These are phyloP conservation scores for Corymbia maculata DNA, from an alignment of 345 rosid species.

Conservation along the genomic window DNA sequence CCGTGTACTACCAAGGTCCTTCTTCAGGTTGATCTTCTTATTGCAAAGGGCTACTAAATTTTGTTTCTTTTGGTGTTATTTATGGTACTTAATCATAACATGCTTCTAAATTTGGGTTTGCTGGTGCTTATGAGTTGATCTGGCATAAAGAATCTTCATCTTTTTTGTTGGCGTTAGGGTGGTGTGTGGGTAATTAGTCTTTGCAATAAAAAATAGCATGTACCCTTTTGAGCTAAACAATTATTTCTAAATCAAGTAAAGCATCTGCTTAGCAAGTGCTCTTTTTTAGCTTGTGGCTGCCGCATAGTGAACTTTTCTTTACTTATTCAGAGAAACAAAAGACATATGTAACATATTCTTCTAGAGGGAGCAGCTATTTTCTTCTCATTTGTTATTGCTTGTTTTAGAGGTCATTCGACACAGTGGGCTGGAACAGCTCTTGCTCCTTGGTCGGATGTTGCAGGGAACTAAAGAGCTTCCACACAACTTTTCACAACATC, in stretches of 20 bases:
- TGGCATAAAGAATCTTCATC: background rate
- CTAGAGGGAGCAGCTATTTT: background rate
- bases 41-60: background rate
- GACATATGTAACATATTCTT: background rate
- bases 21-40: conserved; percentile 58
- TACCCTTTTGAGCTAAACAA: background rate
- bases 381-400: background rate
- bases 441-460: conserved; percentile 85
- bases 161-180: background rate
- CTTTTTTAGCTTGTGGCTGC: background rate
- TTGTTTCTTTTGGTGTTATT: background rate
- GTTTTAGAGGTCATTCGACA: conserved; percentile 66
- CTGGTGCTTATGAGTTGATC: background rate
- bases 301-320: background rate
- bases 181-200: background rate
- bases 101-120: background rate
- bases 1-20: conserved; percentile 94
- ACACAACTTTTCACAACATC: conserved; percentile 90
- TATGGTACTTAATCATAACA: background rate
- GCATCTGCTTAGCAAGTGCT: background rate
- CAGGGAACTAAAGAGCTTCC: conserved; percentile 74
- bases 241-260: background rate
- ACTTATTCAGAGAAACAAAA: background rate
- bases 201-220: background rate
- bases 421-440: conserved; percentile 81